phyloP scores from a whole-genome alignment of 2,329 filamentous ascomycete species.

The Hypoxylon rubiginosum region DNA sequence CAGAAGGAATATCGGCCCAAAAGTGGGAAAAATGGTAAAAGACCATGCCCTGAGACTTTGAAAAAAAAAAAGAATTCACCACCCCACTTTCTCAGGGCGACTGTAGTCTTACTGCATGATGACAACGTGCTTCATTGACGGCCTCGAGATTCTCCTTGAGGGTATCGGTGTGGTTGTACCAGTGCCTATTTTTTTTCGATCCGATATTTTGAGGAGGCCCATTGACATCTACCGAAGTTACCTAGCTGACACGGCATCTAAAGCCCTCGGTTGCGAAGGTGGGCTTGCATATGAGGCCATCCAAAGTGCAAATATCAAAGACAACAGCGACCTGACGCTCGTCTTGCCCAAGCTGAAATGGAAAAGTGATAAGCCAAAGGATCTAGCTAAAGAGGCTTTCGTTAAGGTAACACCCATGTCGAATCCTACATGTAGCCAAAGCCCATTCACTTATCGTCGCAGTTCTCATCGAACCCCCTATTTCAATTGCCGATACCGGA shows the following conservation, averaged over 20 bases:
- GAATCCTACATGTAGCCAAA: neutral
- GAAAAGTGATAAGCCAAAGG: conserved; percentile 35
- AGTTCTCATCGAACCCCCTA: conserved; percentile 71
- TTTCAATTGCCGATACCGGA: conserved; percentile 67
- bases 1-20: neutral
- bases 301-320: conserved; percentile 43
- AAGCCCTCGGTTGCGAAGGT: conserved; percentile 41
- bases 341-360: conserved; percentile 51
- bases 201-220: conserved; percentile 44
- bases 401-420: conserved; percentile 33
- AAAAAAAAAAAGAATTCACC: no score
- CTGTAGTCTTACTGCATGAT: no score
- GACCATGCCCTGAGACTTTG: no score
- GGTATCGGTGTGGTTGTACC: conserved; percentile 62
- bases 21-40: no score
- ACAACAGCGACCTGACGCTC: conserved; percentile 51
- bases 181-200: conserved; percentile 50
- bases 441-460: conserved; percentile 7
- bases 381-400: conserved; percentile 37
- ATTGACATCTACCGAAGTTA: conserved; percentile 52
- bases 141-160: conserved; percentile 71
- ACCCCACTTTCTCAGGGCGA: no score
- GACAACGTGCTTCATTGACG: conserved; percentile 71
- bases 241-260: conserved; percentile 44
- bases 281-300: conserved; percentile 50